phyloP scores from a whole-genome alignment of 257 asterid genomes.

The Nicotiana otophora region DNA sequence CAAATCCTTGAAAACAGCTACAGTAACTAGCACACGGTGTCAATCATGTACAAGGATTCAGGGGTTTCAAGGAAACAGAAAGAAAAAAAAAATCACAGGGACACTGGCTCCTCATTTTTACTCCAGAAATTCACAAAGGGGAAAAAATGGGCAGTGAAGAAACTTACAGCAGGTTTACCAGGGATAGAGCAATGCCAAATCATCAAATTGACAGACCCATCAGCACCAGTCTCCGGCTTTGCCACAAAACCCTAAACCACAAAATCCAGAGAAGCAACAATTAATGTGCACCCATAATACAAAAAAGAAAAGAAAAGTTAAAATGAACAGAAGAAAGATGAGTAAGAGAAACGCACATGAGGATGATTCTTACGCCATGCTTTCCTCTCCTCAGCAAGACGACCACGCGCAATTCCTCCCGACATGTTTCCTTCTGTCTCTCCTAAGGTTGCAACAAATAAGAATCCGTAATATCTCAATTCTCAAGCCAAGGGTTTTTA shows the following conservation, averaged over 20 bases:
- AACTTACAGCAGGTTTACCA: slow-evolving; percentile 27
- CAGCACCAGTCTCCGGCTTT: slow-evolving; percentile 25
- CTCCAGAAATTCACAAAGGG: not conserved
- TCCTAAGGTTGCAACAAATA: too few species aligned
- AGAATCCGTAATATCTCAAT: too few species aligned
- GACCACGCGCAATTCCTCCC: slow-evolving; percentile 29
- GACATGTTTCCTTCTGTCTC: slow-evolving; percentile 8
- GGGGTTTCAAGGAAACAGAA: not conserved
- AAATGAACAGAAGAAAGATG: not conserved
- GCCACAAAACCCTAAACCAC: slow-evolving; percentile 31
- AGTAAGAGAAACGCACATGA: slow-evolving; percentile 10
- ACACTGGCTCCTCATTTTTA: not conserved
- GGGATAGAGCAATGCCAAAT: slow-evolving; percentile 32
- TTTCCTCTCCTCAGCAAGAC: slow-evolving; percentile 30
- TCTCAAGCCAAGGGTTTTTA: too few species aligned
- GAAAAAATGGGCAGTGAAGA: too few species aligned
- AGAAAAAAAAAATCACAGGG: not conserved
- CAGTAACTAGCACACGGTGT: not conserved
- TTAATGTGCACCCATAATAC: not conserved
- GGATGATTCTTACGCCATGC: slow-evolving; percentile 38
- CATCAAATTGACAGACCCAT: slow-evolving; percentile 26
- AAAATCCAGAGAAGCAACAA: not conserved
- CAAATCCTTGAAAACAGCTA: not conserved
- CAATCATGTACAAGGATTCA: not conserved
- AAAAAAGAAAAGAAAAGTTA: not conserved